phyloP scores from a whole-genome alignment of 2,329 filamentous ascomycete genomes.

The Aspergillus sp. region DNA sequence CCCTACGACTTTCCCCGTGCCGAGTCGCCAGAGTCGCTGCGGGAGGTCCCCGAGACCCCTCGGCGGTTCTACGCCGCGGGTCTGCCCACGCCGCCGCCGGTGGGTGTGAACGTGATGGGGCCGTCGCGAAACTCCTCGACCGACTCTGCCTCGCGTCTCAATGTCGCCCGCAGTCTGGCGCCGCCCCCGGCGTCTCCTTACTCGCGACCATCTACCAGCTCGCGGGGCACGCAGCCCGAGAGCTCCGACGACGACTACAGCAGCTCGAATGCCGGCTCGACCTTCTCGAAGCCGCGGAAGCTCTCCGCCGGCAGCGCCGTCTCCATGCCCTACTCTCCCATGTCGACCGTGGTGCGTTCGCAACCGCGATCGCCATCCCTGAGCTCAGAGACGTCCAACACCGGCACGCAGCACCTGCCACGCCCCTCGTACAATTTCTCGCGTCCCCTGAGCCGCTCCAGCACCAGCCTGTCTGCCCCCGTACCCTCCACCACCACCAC shows the following conservation, averaged over 20 bases:
- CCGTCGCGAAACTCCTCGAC: conserved; percentile 34
- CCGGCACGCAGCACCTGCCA: conserved; percentile 55
- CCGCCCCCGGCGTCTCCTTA: conserved; percentile 45
- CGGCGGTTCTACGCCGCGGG: conserved; percentile 20
- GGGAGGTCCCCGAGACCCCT: conserved; percentile 15
- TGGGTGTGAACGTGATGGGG: conserved; percentile 15
- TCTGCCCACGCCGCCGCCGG: not conserved
- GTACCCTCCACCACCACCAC: conserved; percentile 22
- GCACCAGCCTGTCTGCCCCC: conserved; percentile 38
- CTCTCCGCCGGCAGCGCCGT: conserved; percentile 69
- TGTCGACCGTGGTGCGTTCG: conserved; percentile 61
- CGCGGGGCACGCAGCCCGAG: conserved; percentile 62
- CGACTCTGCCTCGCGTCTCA: conserved; percentile 36
- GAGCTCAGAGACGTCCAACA: conserved; percentile 74
- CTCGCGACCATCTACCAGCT: conserved; percentile 46
- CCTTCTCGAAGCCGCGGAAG: conserved; percentile 71
- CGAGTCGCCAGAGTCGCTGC: conserved; percentile 31
- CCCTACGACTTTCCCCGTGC: conserved; percentile 27
- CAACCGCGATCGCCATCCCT: conserved; percentile 79
- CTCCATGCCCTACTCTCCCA: conserved; percentile 60
- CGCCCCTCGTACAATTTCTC: conserved; percentile 91
- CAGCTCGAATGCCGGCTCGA: conserved; percentile 55
- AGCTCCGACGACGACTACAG: conserved; percentile 69
- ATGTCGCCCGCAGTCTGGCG: conserved; percentile 43
- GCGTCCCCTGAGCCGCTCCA: conserved; percentile 70